Conservation (phyloP, 2,329 filamentous ascomycete species). For the Scedosporium minutisporum region DNA sequence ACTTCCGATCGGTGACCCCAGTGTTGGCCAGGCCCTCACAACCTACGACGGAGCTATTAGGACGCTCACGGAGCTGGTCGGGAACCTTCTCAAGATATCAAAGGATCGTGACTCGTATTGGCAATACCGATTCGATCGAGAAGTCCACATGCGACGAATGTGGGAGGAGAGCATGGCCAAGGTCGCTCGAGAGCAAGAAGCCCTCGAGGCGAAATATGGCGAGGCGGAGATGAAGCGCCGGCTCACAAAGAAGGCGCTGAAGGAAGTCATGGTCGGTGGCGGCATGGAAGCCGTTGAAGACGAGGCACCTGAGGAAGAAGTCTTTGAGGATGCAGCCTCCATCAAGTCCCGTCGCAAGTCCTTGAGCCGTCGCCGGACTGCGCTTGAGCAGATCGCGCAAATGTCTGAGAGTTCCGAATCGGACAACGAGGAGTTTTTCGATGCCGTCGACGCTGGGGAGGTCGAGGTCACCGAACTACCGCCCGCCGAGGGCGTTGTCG, state of each 20-base stretch:
- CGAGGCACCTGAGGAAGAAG: slow-evolving; percentile 17
- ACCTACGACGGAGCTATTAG: slow-evolving; percentile 86
- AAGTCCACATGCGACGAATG: slow-evolving; percentile 84
- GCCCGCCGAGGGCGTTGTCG: slow-evolving; percentile 30
- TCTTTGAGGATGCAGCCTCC: slow-evolving; percentile 20
- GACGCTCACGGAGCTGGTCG: slow-evolving; percentile 74
- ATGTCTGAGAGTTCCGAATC: slow-evolving; percentile 75
- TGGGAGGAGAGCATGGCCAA: slow-evolving; percentile 99
- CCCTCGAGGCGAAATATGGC: slow-evolving; percentile 76
- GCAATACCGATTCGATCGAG: slow-evolving; percentile 88
- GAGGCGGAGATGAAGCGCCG: slow-evolving; percentile 86
- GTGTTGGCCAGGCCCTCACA: slow-evolving; percentile 64
- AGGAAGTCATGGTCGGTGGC: slow-evolving; percentile 57
- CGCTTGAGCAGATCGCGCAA: slow-evolving; percentile 61
- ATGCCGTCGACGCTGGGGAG: slow-evolving; percentile 88
- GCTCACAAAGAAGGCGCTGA: slow-evolving; percentile 78
- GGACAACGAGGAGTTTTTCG: slow-evolving; percentile 89
- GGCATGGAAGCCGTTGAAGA: neutral
- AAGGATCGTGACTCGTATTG: slow-evolving; percentile 92
- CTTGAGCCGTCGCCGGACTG: slow-evolving; percentile 49
- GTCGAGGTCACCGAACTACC: slow-evolving; percentile 70
- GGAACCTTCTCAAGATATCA: slow-evolving; percentile 83
- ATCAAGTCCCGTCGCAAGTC: slow-evolving; percentile 29
- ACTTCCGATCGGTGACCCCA: slow-evolving; percentile 65
- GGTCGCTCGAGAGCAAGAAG: slow-evolving; percentile 89